Base-by-base conservation (phyloP, 73 alveolate species). In the Symbiodinium natans region DNA sequence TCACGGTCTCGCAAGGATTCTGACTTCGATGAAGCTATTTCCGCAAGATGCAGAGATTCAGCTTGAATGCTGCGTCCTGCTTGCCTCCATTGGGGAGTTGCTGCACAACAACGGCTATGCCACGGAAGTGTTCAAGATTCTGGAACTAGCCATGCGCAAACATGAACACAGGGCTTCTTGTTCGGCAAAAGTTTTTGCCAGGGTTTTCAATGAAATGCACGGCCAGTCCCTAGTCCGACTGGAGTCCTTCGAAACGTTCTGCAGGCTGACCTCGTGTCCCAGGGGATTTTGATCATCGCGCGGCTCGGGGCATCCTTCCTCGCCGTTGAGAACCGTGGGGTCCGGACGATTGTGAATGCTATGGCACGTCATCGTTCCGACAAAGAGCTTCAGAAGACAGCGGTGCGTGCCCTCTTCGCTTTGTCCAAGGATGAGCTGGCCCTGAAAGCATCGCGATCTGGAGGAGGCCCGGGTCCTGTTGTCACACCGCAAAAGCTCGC, bases 51-150 rank as follows among this genome's bases (percentile, higher is more conserved):
- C 89, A 3, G 97, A 90, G 21, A 90, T 90, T 17, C 97, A 90
- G 80, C 89, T 90, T 36, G 97, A 90, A 31, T 56, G 89, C 36
- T 90, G 73, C 54, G 80, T 90, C 82, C 88, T 90, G n/a, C 68
- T 90, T 10, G 97, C 97, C 29, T 90, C 97, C 19, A 42, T 90
- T 33, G 97, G 89, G 19, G 97, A 90, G 97, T 80, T 90, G 97
- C 89, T 90, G 80, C 80, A 90, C 52, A 90, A 90, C 88, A 90
- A 90, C 40, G 97, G 97, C 88, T 90, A 71, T 71, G 97, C 97
- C 97, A 90, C 88, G n/a, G 97, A 68, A 21, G 97, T 90, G 39
- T 90, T 90, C 52, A 68, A 71, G 89, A 82, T 90, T 9, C 73
- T 90, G 27, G 89, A 90, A 9, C 40, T 17, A 2, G 97, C 87